phyloP scores from a whole-genome alignment of 1,284 basidiomycete genomes.

The Cutaneotrichosporon cutaneum region DNA sequence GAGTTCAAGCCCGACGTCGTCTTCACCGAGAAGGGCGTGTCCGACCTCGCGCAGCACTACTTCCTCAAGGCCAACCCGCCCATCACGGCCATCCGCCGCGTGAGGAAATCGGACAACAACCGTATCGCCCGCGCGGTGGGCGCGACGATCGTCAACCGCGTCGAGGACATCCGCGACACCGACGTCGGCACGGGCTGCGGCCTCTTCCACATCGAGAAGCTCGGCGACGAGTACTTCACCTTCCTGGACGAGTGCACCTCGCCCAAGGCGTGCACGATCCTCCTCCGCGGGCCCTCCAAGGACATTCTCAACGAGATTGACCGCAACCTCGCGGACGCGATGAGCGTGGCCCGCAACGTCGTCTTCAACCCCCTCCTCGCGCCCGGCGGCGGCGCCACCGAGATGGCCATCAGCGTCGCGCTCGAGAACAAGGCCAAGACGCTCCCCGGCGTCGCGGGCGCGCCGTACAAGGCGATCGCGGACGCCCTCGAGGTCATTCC shows the following conservation, averaged over 20 bases:
- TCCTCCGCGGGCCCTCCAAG: conserved; percentile 96
- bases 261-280: conserved; percentile 98
- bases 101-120: conserved; percentile 98
- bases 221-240: conserved; percentile 98
- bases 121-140: conserved; percentile 94
- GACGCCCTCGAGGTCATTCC: conserved; percentile 99
- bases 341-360: conserved; percentile 95
- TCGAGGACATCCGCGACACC: conserved; percentile 88
- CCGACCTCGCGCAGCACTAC: conserved; percentile 91
- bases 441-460: conserved; percentile 80
- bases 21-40: conserved; percentile 97
- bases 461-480: conserved; percentile 86
- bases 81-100: conserved; percentile 86
- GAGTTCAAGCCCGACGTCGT: conserved; percentile 95
- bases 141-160: conserved; percentile 93
- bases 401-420: conserved; percentile 94
- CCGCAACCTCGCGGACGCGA: conserved; percentile 94
- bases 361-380: conserved; percentile 91
- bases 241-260: conserved; percentile 87
- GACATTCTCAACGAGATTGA: conserved; percentile 98
- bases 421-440: conserved; percentile 78
- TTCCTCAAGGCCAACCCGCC: conserved; percentile 73
- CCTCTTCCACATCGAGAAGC: conserved; percentile 92
- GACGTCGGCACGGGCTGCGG: conserved; percentile 94
- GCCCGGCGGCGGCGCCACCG: conserved; percentile 93